Percentiles rank a stretch among this genome's conserved stretches.
Conservation (phyloP, 805 yeast species). For the Groenewaldozyma tartarivorans region DNA sequence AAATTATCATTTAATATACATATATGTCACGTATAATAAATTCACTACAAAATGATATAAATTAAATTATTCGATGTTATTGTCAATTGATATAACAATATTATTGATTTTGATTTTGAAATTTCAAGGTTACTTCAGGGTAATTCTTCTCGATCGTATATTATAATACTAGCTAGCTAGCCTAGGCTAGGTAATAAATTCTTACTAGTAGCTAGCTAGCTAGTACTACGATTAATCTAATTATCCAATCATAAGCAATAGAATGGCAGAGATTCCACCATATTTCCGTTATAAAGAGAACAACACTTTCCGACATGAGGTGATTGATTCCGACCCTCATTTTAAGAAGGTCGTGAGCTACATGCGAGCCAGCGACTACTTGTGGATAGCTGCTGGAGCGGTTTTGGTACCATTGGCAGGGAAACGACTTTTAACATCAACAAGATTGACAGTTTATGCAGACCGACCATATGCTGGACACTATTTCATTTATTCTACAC, state of each 20-base stretch:
- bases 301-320: constrained; percentile 23
- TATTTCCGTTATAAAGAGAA: neutral
- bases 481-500: constrained; percentile 38
- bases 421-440: constrained; percentile 2
- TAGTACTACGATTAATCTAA: too few relatives aligned
- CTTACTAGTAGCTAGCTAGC: too few relatives aligned
- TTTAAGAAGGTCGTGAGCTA: constrained; percentile 62
- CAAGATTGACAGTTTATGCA: constrained; percentile 1
- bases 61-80: too few relatives aligned
- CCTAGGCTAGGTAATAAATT: too few relatives aligned
- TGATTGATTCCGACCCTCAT: constrained; percentile 73
- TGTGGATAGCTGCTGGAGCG: constrained; percentile 38
- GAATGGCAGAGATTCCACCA: neutral
- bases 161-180: too few relatives aligned
- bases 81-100: too few relatives aligned
- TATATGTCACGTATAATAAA: too few relatives aligned
- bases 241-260: neutral
- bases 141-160: too few relatives aligned
- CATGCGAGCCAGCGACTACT: constrained; percentile 60
- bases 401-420: constrained; percentile 39
- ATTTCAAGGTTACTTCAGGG: too few relatives aligned
- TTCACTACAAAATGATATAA: too few relatives aligned
- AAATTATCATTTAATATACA: too few relatives aligned
- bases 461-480: constrained; percentile 19
- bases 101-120: too few relatives aligned